These are phyloP conservation scores for Botrytis tulipae DNA, from an alignment of 2,329 filamentous ascomycete genomes.

Conservation along the genomic window DNA sequence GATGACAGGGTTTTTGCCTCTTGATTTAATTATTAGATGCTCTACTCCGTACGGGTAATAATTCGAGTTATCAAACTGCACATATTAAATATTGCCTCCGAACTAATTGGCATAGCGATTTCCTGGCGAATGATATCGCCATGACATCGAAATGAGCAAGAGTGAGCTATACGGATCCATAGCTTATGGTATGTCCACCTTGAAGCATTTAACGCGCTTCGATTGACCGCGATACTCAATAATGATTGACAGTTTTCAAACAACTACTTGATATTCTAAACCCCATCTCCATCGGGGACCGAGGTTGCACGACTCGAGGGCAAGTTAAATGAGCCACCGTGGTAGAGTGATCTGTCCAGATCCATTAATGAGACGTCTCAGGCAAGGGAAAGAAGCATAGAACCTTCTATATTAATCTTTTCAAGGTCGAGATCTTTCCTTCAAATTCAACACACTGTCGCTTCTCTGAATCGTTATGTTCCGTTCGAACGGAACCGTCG, in stretches of 20 bases:
- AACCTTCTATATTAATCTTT: not conserved
- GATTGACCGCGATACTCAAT: not conserved
- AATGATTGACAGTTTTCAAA: not conserved
- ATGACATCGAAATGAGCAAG: slow-evolving; percentile 1
- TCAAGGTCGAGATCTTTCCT: not conserved
- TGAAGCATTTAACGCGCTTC: not conserved
- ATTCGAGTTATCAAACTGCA: not conserved
- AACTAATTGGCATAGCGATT: not conserved
- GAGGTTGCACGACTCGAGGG: not conserved
- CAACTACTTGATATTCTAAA: not conserved
- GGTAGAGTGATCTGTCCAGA: not conserved
- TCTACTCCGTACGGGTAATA: not conserved
- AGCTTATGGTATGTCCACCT: not conserved
- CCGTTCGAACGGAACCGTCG: not conserved
- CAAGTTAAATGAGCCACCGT: not conserved
- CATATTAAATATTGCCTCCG: slow-evolving; percentile 1
- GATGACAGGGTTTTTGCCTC: not conserved
- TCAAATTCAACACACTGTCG: not conserved
- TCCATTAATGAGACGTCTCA: not conserved
- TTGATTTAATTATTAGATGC: too few species aligned
- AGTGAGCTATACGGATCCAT: not conserved
- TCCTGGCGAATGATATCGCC: not conserved
- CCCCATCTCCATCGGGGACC: not conserved
- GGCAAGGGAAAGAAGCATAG: not conserved
- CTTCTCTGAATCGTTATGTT: not conserved